These are phyloP conservation scores for Skeletonema grethae DNA, from an alignment of 108 stramenopile genomes.

Conservation along the genomic window DNA sequence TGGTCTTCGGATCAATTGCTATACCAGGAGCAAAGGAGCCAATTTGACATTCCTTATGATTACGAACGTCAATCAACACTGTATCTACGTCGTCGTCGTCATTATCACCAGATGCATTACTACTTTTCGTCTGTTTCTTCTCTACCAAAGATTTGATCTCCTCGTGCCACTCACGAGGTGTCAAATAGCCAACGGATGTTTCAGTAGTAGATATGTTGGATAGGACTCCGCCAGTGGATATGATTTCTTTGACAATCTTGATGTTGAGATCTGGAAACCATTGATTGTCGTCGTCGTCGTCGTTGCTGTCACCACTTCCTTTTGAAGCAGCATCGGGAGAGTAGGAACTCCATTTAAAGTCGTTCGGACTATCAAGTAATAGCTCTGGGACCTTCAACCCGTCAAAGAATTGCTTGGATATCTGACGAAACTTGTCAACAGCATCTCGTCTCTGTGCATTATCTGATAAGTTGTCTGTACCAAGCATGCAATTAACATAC, in stretches of 20 bases:
- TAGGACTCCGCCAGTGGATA: constrained; percentile 77
- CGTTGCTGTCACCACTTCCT: constrained; percentile 1
- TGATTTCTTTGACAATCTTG: constrained; percentile 81
- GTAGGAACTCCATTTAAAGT: constrained; percentile 76
- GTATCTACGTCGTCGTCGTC: constrained; percentile 52
- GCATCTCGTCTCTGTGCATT: constrained; percentile 6
- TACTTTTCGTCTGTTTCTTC: constrained; percentile 17
- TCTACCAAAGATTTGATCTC: constrained; percentile 42
- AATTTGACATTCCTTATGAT: constrained; percentile 82
- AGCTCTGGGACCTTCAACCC: constrained; percentile 39
- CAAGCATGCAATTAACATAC: constrained; percentile 57
- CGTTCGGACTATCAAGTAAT: constrained; percentile 44
- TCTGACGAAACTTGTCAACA: constrained; percentile 45
- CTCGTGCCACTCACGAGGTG: constrained; percentile 78
- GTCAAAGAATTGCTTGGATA: constrained; percentile 51
- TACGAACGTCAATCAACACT: constrained; percentile 79
- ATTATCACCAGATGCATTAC: neutral
- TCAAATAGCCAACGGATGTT: constrained; percentile 74
- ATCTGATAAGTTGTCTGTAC: neutral
- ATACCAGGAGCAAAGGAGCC: constrained; percentile 60
- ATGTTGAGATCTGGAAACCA: constrained; percentile 83
- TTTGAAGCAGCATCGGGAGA: constrained; percentile 1
- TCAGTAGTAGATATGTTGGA: constrained; percentile 60
- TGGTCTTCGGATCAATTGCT: constrained; percentile 50
- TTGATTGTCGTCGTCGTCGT: neutral